A percentile compares a stretch with the other conserved stretches of the same genome.
Conservation (phyloP, 345 rosid genomes). For the Populus davidiana region DNA sequence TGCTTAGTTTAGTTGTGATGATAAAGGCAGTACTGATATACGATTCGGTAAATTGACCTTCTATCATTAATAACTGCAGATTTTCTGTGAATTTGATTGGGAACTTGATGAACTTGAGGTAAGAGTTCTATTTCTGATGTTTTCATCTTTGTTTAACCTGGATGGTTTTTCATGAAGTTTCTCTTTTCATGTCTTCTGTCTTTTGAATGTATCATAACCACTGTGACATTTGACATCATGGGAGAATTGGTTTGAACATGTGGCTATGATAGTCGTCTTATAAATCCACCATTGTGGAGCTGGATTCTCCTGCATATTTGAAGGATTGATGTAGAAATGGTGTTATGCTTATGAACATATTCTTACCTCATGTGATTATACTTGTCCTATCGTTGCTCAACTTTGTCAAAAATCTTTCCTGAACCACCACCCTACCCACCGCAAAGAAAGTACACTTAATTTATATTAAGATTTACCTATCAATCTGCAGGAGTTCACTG, state of each 20-base stretch:
- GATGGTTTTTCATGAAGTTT: slow-evolving; percentile 4
- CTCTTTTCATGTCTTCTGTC: background rate
- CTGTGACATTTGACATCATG: background rate
- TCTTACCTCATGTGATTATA: background rate
- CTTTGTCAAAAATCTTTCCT: background rate
- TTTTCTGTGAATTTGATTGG: slow-evolving; percentile 95
- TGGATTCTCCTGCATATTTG: background rate
- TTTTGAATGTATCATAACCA: background rate
- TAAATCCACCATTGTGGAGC: background rate
- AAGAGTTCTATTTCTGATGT: slow-evolving; percentile 18
- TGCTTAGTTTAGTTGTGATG: background rate
- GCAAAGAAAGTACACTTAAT: background rate
- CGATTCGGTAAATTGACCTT: slow-evolving; percentile 13
- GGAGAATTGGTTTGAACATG: background rate
- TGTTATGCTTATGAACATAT: background rate
- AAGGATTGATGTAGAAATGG: background rate
- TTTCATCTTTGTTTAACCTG: background rate
- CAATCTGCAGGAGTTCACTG: slow-evolving; percentile 61
- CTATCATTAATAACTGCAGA: slow-evolving; percentile 49
- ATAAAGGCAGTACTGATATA: background rate
- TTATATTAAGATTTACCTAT: slow-evolving; percentile 14
- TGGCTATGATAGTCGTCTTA: background rate
- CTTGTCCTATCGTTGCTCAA: background rate
- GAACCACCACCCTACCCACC: background rate
- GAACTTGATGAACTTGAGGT: slow-evolving; percentile 85